Evolutionary conservation across 345 rosid genomes (phyloP).

Genomic region (Camelina hispida): DNA sequence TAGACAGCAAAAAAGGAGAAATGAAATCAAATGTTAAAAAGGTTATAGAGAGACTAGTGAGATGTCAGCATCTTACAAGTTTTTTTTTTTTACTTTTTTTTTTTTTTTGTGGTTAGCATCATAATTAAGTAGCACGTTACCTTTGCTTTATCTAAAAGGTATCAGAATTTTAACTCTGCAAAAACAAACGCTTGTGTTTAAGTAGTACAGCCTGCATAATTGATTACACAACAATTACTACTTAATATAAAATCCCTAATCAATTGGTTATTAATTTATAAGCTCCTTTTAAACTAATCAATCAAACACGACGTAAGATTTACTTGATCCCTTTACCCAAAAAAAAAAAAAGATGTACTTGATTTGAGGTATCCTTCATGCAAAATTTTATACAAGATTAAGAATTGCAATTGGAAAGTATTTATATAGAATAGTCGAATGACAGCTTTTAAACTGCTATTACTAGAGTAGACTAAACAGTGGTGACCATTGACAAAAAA

Average conservation of each 20-base stretch:
- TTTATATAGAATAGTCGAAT: neutral
- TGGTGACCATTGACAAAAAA: neutral
- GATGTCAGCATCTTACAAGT: conserved; percentile 30
- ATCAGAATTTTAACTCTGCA: conserved; percentile 39
- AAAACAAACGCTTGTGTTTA: conserved; percentile 21
- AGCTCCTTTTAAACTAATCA: conserved; percentile 4
- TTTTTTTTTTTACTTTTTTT: neutral
- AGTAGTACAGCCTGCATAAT: conserved; percentile 37
- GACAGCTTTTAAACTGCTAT: conserved; percentile 30
- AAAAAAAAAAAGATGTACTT: neutral
- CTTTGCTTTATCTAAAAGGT: conserved; percentile 55
- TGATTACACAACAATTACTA: conserved; percentile 30
- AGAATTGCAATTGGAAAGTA: neutral
- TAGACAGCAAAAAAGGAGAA: conserved; percentile 39
- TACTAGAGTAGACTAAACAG: conserved; percentile 15
- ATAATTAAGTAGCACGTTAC: conserved; percentile 57
- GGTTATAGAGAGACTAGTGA: conserved; percentile 7
- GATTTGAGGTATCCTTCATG: neutral
- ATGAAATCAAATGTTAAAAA: conserved; percentile 41
- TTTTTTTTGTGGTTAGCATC: conserved; percentile 21
- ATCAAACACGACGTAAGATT: neutral
- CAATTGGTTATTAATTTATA: conserved; percentile 19
- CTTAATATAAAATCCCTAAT: conserved; percentile 18
- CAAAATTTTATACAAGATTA: neutral
- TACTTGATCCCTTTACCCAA: neutral